phyloP scores from a whole-genome alignment of 345 rosid species.

The Pelargonium nanum region DNA sequence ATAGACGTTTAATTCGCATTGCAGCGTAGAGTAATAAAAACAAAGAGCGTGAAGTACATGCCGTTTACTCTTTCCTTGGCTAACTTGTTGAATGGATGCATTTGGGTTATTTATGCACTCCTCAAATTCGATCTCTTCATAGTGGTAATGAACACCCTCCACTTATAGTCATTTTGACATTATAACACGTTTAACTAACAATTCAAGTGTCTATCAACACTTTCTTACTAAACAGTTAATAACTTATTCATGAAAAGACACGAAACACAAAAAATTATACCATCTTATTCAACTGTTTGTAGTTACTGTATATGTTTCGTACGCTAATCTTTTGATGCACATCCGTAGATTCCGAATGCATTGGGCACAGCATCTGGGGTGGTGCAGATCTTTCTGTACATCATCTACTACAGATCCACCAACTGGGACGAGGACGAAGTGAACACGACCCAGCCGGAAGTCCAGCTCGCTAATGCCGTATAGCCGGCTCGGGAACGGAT shows the following conservation, averaged over 20 bases:
- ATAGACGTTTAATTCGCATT: no score
- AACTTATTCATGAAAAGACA: no score
- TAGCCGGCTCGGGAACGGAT: neutral
- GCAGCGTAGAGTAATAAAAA: slow-evolving; percentile 32
- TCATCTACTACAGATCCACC: slow-evolving; percentile 31
- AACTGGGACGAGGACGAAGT: slow-evolving; percentile 32
- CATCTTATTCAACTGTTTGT: no score
- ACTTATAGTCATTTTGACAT: neutral
- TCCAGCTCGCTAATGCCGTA: slow-evolving; percentile 19
- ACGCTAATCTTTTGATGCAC: no score
- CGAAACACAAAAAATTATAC: neutral
- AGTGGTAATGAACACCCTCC: slow-evolving; percentile 24
- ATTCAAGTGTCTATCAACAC: no score
- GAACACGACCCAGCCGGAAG: slow-evolving; percentile 2
- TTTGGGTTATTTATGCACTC: slow-evolving; percentile 50
- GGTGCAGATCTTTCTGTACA: slow-evolving; percentile 39
- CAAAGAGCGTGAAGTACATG: slow-evolving; percentile 90
- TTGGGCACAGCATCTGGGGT: slow-evolving; percentile 42
- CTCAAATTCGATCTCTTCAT: slow-evolving; percentile 52
- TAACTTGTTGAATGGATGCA: slow-evolving; percentile 36
- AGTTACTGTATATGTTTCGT: no score
- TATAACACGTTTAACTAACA: no score
- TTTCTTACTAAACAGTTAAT: neutral
- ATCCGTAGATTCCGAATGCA: slow-evolving; percentile 31
- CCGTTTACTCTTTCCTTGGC: slow-evolving; percentile 52